Base-by-base conservation (phyloP, 164 flowering plant genomes). In the Stephania yunnanensis region DNA sequence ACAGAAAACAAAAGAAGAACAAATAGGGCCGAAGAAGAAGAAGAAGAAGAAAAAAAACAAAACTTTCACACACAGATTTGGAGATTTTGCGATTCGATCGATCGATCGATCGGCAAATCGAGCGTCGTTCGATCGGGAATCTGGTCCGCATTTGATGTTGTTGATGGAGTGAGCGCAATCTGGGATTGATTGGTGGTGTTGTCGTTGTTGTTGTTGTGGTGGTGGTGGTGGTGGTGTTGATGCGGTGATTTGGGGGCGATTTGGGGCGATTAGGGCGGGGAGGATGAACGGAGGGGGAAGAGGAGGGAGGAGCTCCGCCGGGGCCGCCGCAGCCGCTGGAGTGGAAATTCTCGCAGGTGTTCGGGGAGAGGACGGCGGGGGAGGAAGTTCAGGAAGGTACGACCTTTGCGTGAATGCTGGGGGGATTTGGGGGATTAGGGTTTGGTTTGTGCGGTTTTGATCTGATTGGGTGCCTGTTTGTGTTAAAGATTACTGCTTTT, bases 281-380 rank as follows among this genome's bases (percentile, higher is more conserved):
- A 71, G 74, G 68, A 77, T 87, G 91, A 84, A 82, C 82, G 88
- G 84, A 74, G 87, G 84, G 55, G 86, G 81, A 69, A 82, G 74
- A 20, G 82, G 66, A 22, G 88, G 50, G 45, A 15, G 81, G 75
- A 66, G 65, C 80, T 64, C 71, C 81, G 72, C 80, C 25, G 25
- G 84, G 78, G 68, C 78, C 89, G 75, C 78, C 85, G 69, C 81
- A 78, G 76, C 80, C 89, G 69, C 88, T 91, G 13, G 95, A 91
- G 76, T 92, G 97, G 97, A 91, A 89, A 76, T 92, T 92, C 85
- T 86, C 97, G 36, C 97, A 92, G 86, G 97, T 92, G 4, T 91
- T 92, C 53, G 97, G 97, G 0, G 97, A 91, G 69, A 80, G 97
- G 17, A 71, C 92, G 73, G 95, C 92, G 12, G 95, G 95, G 6